Conservation (phyloP, 2,329 filamentous ascomycete genomes). For the Rhexocercosporidium sp. region DNA sequence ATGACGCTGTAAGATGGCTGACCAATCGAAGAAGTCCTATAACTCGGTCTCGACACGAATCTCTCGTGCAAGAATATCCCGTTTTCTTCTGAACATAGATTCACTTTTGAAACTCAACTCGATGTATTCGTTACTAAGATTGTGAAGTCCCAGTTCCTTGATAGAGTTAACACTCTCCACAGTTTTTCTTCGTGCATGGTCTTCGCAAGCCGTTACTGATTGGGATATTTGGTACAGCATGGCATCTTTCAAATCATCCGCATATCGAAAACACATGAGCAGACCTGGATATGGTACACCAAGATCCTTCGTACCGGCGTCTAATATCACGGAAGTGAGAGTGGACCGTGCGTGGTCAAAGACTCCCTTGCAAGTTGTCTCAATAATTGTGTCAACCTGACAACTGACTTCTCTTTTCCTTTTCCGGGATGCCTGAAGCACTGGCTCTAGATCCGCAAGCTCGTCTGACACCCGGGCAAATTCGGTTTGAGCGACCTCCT, state of each 20-base stretch:
- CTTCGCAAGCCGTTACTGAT: slow-evolving; percentile 80
- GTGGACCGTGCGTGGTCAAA: slow-evolving; percentile 82
- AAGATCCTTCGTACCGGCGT: slow-evolving; percentile 76
- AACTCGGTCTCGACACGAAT: slow-evolving; percentile 88
- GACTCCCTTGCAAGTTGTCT: slow-evolving; percentile 82
- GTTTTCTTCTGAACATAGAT: slow-evolving; percentile 88
- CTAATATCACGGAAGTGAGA: slow-evolving; percentile 75
- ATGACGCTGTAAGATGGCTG: slow-evolving; percentile 82
- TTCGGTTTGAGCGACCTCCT: slow-evolving; percentile 84
- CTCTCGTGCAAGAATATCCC: slow-evolving; percentile 81
- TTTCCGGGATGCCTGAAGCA: slow-evolving; percentile 82
- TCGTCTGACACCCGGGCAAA: slow-evolving; percentile 82
- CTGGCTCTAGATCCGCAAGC: slow-evolving; percentile 83
- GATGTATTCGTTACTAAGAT: slow-evolving; percentile 86
- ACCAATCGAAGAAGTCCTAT: slow-evolving; percentile 91
- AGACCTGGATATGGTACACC: slow-evolving; percentile 88
- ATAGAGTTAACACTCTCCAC: slow-evolving; percentile 84
- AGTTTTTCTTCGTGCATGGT: slow-evolving; percentile 79
- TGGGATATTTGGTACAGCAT: slow-evolving; percentile 89
- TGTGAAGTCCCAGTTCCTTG: slow-evolving; percentile 84
- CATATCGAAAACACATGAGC: slow-evolving; percentile 85
- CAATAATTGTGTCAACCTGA: slow-evolving; percentile 79
- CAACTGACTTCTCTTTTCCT: slow-evolving; percentile 80
- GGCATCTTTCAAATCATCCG: slow-evolving; percentile 88
- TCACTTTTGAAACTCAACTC: slow-evolving; percentile 88